Percentiles rank a stretch among this genome's conserved stretches.
These are phyloP conservation scores for Clarkia xantiana DNA, from an alignment of 345 rosid genomes.

Conservation along the genomic window DNA sequence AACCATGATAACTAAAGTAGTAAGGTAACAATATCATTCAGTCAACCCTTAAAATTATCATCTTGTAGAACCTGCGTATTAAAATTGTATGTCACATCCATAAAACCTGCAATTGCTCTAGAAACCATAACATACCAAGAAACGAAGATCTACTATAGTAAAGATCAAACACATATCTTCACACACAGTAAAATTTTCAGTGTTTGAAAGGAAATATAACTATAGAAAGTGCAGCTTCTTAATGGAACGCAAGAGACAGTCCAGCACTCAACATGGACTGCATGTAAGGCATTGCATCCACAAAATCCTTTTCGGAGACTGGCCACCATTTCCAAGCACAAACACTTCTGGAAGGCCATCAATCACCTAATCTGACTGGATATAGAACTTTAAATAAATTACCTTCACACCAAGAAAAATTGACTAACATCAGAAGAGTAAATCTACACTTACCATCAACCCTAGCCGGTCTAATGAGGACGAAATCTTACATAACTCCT, in stretches of 20 bases:
- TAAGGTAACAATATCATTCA: neutral
- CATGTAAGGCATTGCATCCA: conserved; percentile 69
- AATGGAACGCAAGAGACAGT: conserved; percentile 66
- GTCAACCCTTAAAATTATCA: conserved; percentile 69
- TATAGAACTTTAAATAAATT: conserved; percentile 7
- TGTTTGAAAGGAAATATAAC: conserved; percentile 16
- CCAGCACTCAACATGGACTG: conserved; percentile 55
- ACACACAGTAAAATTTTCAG: neutral
- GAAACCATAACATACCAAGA: conserved; percentile 69
- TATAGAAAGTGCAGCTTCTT: conserved; percentile 92
- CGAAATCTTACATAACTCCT: conserved; percentile 66
- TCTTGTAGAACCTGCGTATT: conserved; percentile 81
- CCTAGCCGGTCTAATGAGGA: conserved; percentile 50
- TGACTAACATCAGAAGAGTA: neutral
- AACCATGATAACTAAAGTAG: neutral
- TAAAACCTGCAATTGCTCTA: conserved; percentile 84
- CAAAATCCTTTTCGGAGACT: conserved; percentile 36
- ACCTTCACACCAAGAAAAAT: neutral
- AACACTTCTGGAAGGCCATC: conserved; percentile 96
- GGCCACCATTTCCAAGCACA: conserved; percentile 55
- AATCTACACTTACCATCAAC: conserved; percentile 44
- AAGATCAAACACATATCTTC: neutral
- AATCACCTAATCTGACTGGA: conserved; percentile 49
- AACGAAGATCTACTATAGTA: neutral
- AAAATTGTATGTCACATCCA: conserved; percentile 90